A percentile compares a stretch with the other conserved stretches of the same genome.
These are phyloP conservation scores for Phytopythium boreale DNA, from an alignment of 352 stramenopile species.

Conservation along the genomic window DNA sequence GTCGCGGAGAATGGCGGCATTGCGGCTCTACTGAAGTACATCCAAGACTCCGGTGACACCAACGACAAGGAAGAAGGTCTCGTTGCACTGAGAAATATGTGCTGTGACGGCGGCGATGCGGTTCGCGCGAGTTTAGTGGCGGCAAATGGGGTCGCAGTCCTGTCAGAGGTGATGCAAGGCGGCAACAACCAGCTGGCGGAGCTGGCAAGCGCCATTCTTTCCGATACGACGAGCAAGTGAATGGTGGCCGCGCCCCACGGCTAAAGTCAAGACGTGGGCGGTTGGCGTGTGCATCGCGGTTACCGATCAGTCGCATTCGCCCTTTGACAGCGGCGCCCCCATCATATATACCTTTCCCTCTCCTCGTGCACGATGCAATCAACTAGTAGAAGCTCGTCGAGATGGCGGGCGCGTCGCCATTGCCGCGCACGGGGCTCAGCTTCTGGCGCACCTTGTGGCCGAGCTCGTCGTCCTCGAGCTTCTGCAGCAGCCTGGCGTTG, in stretches of 20 bases:
- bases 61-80: not conserved
- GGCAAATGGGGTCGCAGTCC: not conserved
- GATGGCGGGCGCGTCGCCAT: constrained; percentile 30
- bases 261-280: not conserved
- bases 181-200: not conserved
- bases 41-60: not conserved
- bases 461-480: constrained; percentile 54
- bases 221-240: not conserved
- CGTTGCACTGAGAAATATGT: not conserved
- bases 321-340: not conserved
- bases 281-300: not conserved
- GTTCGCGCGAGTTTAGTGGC: not conserved
- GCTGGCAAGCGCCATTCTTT: not conserved
- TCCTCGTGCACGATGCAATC: not conserved
- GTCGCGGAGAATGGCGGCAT: not conserved
- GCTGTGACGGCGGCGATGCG: not conserved
- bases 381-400: constrained; percentile 50
- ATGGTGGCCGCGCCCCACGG: no score
- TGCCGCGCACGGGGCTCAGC: constrained; percentile 45
- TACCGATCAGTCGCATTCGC: not conserved
- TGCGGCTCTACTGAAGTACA: not conserved
- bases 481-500: constrained; percentile 66
- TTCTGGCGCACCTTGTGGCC: constrained; percentile 59
- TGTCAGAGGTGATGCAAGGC: not conserved
- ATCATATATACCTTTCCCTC: not conserved